Evolutionary conservation across 495 filamentous ascomycete genomes (phyloP), one percentile per base, ranked within the genome.

Genomic region (Elasticomyces elasticus): DNA sequence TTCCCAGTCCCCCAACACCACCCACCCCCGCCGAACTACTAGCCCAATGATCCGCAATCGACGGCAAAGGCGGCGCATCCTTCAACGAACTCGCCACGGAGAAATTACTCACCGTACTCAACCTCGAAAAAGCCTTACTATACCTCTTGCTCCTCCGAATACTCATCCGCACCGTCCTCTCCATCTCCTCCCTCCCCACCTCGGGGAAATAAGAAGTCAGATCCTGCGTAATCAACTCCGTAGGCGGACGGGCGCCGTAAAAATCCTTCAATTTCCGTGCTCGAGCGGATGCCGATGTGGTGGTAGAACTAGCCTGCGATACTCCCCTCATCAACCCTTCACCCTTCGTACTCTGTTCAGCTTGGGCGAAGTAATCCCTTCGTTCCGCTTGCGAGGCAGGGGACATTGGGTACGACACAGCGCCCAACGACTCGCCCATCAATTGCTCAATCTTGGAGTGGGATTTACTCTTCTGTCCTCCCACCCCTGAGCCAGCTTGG

Each of bases 191-290:
- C 48, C 85, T 80, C 33, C 87, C 83, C 64, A 95, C 89, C 61
- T 94, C 90, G 1, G 92, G 92, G 78, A 99, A 99, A 72, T 96
- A 99, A 6, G 90, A 90, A 12, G 85, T 86, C 37, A 97, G 76
- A 65, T 99, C 92, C 25, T 89, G 89, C 43, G 90, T 92, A 64
- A 99, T 97, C 72, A 99, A 77, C 71, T 97, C 94, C 67, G 89
- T 95, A 2, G 94, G 94, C 17, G 92, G 92, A 62, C 92, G 75
- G 52, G 89, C 80, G 47, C 94, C 92, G 63, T 94, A 88, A 75
- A 96, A 95, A 51, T 74, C 72, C 59, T 82, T 75, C 64, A 90
- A 67, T 71, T 83, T 77, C 64, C 79, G 66, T 61, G 78, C 66
- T 40, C 71, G 58, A 56, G 74, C 63, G 63, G 80, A 71, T 62